phyloP scores from a whole-genome alignment of 495 filamentous ascomycete species.

The Zalerion maritima region DNA sequence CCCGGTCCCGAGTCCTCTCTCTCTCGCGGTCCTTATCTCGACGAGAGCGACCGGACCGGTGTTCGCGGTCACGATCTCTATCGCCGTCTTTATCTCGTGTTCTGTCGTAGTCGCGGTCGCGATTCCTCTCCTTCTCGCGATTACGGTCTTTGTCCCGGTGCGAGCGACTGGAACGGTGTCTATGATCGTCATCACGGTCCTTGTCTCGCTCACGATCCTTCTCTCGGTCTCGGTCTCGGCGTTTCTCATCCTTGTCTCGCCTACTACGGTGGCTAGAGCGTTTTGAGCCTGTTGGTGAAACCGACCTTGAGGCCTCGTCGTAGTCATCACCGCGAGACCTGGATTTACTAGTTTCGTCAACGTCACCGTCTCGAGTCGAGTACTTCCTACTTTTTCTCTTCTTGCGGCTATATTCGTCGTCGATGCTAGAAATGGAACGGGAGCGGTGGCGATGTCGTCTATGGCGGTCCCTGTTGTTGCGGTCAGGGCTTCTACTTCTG shows the following conservation, averaged over 20 bases:
- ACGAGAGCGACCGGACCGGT: too few species aligned
- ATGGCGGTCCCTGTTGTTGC: conserved; percentile 31
- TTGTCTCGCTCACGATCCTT: conserved; percentile 16
- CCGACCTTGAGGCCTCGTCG: conserved; percentile 33
- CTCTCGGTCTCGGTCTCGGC: conserved; percentile 27
- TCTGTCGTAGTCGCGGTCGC: conserved; percentile 21
- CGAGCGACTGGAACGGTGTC: conserved; percentile 11
- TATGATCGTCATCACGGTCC: conserved; percentile 20
- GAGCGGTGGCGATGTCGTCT: conserved; percentile 46
- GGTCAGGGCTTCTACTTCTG: conserved; percentile 19
- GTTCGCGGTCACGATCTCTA: conserved; percentile 21
- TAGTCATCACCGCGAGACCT: conserved; percentile 20
- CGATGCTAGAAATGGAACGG: conserved; percentile 29
- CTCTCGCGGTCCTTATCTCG: conserved; percentile 15
- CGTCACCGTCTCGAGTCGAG: conserved; percentile 21
- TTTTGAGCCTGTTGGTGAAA: conserved; percentile 36
- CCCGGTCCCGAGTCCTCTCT: conserved; percentile 18
- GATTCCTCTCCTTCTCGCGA: conserved; percentile 7
- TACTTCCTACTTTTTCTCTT: conserved; percentile 34
- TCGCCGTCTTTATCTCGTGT: conserved; percentile 28
- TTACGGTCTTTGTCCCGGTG: conserved; percentile 7
- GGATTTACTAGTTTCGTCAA: conserved; percentile 18
- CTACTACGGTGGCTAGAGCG: conserved; percentile 37
- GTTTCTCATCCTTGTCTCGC: conserved; percentile 19
- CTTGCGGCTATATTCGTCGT: conserved; percentile 33